Conservation (phyloP, 2,329 filamentous ascomycete genomes). For the Coniochaeta prunicola region DNA sequence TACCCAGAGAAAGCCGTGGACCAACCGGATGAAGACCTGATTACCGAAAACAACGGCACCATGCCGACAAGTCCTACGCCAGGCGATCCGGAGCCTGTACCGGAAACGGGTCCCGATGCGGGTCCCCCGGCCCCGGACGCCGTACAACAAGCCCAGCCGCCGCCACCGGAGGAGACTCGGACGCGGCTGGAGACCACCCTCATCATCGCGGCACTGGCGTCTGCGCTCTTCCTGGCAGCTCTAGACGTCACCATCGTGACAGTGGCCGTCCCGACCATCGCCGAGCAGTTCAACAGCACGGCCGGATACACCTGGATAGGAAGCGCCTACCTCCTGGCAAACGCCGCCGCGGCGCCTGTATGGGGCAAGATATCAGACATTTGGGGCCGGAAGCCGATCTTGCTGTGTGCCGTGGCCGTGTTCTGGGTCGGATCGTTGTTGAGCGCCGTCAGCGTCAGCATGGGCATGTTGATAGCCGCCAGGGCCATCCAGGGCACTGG, state of each 20-base stretch:
- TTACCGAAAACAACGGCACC: not conserved
- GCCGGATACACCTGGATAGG: constrained; percentile 74
- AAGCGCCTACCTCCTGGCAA: constrained; percentile 63
- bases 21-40: not conserved
- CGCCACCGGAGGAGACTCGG: constrained; percentile 17
- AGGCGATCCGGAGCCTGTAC: not conserved
- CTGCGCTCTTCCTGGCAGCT: constrained; percentile 34
- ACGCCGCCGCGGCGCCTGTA: constrained; percentile 59
- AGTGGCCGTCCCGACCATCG: constrained; percentile 55
- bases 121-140: not conserved
- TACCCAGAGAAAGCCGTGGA: not conserved
- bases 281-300: constrained; percentile 49
- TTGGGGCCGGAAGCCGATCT: constrained; percentile 47
- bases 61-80: constrained; percentile 2
- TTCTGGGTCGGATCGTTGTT: constrained; percentile 47
- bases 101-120: not conserved
- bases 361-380: constrained; percentile 60
- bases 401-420: constrained; percentile 37
- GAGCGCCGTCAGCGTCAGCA: constrained; percentile 35
- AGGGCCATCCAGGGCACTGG: constrained; percentile 45
- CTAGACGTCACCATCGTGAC: constrained; percentile 52
- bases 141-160: not conserved
- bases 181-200: constrained; percentile 22
- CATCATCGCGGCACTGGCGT: constrained; percentile 30
- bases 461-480: constrained; percentile 39